These are phyloP conservation scores for Cyamopsis tetragonoloba DNA, from an alignment of 306 rosid species.

Conservation along the genomic window DNA sequence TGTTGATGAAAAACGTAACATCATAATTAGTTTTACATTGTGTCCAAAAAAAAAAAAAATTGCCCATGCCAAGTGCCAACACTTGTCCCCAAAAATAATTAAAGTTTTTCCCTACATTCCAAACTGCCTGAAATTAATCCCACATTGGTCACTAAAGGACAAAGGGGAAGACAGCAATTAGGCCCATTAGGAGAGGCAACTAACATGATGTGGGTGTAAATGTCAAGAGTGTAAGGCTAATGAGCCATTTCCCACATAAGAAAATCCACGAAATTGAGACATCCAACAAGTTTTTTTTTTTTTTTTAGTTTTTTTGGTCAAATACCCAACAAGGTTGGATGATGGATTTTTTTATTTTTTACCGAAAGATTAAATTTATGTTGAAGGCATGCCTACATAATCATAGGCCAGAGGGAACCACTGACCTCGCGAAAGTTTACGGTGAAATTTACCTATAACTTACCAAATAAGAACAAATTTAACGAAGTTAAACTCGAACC, in stretches of 20 bases:
- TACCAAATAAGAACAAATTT: no score
- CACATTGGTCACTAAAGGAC: conserved; percentile 15
- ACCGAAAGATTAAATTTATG: no score
- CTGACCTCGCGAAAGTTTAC: no score
- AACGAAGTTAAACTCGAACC: no score
- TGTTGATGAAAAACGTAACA: neutral
- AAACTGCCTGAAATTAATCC: conserved; percentile 15
- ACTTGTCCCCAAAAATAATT: neutral
- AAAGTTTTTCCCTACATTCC: neutral
- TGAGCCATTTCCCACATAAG: neutral
- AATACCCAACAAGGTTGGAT: conserved; percentile 25
- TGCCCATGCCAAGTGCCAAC: neutral
- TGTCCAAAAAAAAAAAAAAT: neutral
- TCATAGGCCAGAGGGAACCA: no score
- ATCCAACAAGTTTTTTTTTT: conserved; percentile 24
- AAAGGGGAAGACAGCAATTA: conserved; percentile 15
- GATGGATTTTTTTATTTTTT: no score
- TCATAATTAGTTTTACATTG: neutral
- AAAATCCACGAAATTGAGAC: conserved; percentile 18
- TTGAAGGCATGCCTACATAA: no score
- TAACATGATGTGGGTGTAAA: conserved; percentile 27
- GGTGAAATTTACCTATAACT: no score
- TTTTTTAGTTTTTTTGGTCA: no score
- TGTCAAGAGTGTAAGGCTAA: conserved; percentile 23
- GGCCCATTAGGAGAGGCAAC: conserved; percentile 30